phyloP scores from a whole-genome alignment of 768 basidiomycete genomes.

The Cyclocybe cylindracea region DNA sequence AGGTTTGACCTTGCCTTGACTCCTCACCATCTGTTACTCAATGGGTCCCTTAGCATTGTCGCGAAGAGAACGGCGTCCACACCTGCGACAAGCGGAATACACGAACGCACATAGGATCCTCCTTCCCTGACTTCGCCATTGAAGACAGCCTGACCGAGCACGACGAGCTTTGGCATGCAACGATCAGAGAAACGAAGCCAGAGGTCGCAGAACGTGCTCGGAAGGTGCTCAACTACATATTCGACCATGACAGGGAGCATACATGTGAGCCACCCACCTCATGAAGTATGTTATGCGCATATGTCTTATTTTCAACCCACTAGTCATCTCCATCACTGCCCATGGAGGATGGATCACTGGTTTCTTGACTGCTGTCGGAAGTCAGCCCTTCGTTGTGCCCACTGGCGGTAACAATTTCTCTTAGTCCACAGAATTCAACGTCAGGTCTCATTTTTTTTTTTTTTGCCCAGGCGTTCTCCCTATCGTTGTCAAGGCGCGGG shows the following conservation, averaged over 20 bases:
- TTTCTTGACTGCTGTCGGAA: slow-evolving; percentile 49
- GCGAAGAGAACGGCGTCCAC: slow-evolving; percentile 68
- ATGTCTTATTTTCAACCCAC: not conserved
- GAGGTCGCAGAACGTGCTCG: slow-evolving; percentile 50
- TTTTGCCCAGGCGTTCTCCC: too few relatives aligned
- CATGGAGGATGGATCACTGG: slow-evolving; percentile 66
- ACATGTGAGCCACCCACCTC: slow-evolving; percentile 40
- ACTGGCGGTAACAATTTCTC: slow-evolving; percentile 54
- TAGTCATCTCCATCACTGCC: slow-evolving; percentile 68
- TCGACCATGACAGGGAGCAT: slow-evolving; percentile 41
- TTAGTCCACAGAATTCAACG: too few relatives aligned
- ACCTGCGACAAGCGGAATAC: slow-evolving; percentile 69
- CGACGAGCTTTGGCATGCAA: slow-evolving; percentile 60
- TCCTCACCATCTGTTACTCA: not conserved
- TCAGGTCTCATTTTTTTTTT: too few relatives aligned
- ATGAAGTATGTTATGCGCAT: not conserved
- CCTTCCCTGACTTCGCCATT: slow-evolving; percentile 55
- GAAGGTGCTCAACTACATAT: slow-evolving; percentile 55
- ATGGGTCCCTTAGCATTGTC: slow-evolving; percentile 48
- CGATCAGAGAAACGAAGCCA: slow-evolving; percentile 51
- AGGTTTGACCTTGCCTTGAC: slow-evolving; percentile 40
- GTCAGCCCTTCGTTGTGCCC: slow-evolving; percentile 46
- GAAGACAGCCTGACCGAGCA: slow-evolving; percentile 62
- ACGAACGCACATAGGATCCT: slow-evolving; percentile 43
- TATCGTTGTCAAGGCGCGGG: too few relatives aligned